Conservation (phyloP, 116 monocot species). For the Trichopus zeylanicus region DNA sequence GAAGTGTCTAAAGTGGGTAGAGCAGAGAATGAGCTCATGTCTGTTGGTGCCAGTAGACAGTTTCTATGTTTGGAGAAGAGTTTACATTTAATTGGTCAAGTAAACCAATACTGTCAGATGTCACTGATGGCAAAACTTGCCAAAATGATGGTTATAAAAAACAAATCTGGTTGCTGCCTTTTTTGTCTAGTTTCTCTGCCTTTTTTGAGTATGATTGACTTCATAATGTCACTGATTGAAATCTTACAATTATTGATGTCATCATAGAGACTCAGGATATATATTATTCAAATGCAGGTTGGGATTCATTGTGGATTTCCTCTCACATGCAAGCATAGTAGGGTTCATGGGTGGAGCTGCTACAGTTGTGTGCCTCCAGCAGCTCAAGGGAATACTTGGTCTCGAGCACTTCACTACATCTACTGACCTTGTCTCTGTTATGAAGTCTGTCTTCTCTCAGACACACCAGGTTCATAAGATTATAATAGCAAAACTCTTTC, state of each 20-base stretch:
- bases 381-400: constrained; percentile 76
- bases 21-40: neutral
- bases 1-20: neutral
- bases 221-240: no score
- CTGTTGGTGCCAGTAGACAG: no score
- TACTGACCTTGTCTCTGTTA: constrained; percentile 80
- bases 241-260: no score
- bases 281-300: constrained; percentile 37
- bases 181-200: no score
- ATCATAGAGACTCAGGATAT: neutral
- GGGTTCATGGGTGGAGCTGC: constrained; percentile 95
- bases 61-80: neutral
- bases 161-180: no score
- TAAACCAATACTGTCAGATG: neutral
- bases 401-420: constrained; percentile 69
- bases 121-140: no score
- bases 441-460: constrained; percentile 71
- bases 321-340: constrained; percentile 85
- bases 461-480: constrained; percentile 46
- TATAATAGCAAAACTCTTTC: neutral
- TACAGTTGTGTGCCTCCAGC: constrained; percentile 83
- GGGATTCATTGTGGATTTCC: constrained; percentile 85
- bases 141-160: no score
- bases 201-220: no score
- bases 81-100: no score